A percentile compares a stretch with the other conserved stretches of the same genome.
These are phyloP conservation scores for Chytridium lagenaria DNA, from an alignment of 371 early-diverging fungal genomes.

Conservation along the genomic window DNA sequence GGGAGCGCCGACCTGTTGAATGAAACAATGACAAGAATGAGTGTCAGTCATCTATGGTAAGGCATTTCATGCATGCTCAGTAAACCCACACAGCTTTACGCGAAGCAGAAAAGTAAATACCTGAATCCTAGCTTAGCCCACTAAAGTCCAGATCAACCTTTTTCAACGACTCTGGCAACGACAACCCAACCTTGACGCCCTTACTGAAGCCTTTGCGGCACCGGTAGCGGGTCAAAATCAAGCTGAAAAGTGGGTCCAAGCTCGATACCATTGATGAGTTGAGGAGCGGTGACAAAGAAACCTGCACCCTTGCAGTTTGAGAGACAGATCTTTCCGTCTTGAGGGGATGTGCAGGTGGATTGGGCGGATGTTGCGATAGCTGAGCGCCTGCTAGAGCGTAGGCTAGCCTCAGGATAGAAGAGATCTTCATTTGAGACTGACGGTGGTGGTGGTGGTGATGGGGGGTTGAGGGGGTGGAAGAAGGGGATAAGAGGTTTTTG, in stretches of 20 bases:
- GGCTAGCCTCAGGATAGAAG: no score
- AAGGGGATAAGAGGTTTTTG: no score
- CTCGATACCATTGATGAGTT: constrained; percentile 12
- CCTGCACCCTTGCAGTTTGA: constrained; percentile 16
- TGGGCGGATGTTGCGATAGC: neutral
- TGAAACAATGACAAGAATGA: no score
- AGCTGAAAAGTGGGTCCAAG: constrained; percentile 13
- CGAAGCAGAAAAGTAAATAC: neutral
- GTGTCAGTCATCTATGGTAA: no score
- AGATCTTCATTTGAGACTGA: no score
- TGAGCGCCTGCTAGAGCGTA: no score
- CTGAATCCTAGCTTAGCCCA: neutral
- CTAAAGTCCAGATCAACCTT: neutral
- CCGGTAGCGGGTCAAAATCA: constrained; percentile 2
- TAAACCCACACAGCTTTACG: neutral
- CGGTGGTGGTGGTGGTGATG: no score
- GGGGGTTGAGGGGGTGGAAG: no score
- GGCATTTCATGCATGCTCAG: neutral
- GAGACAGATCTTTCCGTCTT: constrained; percentile 8
- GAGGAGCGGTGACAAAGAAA: neutral
- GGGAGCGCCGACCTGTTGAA: no score
- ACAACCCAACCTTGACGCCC: neutral
- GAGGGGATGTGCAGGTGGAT: neutral
- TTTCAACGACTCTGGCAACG: neutral
- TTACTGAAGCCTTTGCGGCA: neutral